Evolutionary conservation across 1,284 basidiomycete species (phyloP), one percentile per base, ranked within the genome.

Genomic region (Ganoderma lingzhi): DNA sequence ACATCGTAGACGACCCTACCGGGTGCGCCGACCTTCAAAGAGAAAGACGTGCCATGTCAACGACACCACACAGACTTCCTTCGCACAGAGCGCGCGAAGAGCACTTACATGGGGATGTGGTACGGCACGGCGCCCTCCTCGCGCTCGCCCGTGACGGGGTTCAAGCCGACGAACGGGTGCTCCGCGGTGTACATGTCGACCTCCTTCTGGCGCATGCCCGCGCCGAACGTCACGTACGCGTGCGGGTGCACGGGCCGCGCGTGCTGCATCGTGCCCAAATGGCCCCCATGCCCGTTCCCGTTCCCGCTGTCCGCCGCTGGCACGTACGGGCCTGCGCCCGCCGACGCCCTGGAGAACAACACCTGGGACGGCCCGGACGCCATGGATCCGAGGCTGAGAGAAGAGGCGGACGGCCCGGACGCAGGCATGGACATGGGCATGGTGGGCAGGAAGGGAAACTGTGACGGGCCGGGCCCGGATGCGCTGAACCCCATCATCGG

Each of bases 171-270:
- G 51, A 95, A 83, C n/a, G 89, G 90, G 73, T 94, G 84, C 51
- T 84, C 84, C 0, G 93, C 88, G 0, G 91, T 93, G 76, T 85
- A 92, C n/a, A 84, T 83, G 76, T 96, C 95, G 56, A 96, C 84
- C 68, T 95, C 90, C 77, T 95, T 95, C 79, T 95, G 93, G 45
- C 87, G 84, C 81, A 90, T 90, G 1, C 95, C 95, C 3, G 94
- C 90, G 23, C 94, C 94, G 74, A 96, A 94, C 0, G 94, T 92
- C 17, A 96, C 89, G 75, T 90, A 93, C 41, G 90, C 93, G 73
- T 92, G 86, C 2, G 88, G 78, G 74, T 94, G 85, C 39, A 91
- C 83, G 42, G 93, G 87, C 70, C 84, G 83, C 8, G 85, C 72
- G 28, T 74, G 73, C n/a, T 71, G 67, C 44, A 69, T 64, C 32